phyloP scores from a whole-genome alignment of 305 asterid species.

The Fraxinus latifolia region DNA sequence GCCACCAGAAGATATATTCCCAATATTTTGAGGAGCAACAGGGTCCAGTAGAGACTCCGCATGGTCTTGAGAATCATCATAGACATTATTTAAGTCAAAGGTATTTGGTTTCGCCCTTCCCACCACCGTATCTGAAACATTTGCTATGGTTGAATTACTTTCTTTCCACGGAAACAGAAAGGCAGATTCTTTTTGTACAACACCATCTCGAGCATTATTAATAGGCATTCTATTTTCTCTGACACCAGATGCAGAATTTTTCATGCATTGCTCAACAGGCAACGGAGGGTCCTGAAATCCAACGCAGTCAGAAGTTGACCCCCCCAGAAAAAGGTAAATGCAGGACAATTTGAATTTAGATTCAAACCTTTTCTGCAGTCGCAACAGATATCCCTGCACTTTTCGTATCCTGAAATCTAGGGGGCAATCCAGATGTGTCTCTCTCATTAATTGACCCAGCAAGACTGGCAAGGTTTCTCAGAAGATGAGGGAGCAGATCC shows the following conservation, averaged over 20 bases:
- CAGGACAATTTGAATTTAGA: conserved; percentile 21
- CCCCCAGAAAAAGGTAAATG: not conserved
- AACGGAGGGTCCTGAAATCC: conserved; percentile 51
- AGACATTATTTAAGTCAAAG: conserved; percentile 77
- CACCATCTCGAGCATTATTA: conserved; percentile 39
- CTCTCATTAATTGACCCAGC: conserved; percentile 53
- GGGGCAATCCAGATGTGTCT: conserved; percentile 35
- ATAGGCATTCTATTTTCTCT: conserved; percentile 24
- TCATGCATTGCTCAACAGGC: conserved; percentile 33
- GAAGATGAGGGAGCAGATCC: conserved; percentile 71
- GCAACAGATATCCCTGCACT: conserved; percentile 45
- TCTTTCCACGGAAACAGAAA: conserved; percentile 33
- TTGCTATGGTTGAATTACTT: conserved; percentile 36
- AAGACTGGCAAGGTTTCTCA: conserved; percentile 71
- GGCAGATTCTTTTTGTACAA: conserved; percentile 31
- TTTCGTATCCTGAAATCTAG: conserved; percentile 53
- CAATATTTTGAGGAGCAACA: conserved; percentile 24
- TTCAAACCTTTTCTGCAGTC: conserved; percentile 48
- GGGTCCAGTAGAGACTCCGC: conserved; percentile 41
- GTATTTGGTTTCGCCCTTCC: conserved; percentile 47
- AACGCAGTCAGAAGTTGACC: conserved; percentile 36
- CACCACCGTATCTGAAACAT: conserved; percentile 27
- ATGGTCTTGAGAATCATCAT: conserved; percentile 81
- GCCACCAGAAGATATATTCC: not conserved
- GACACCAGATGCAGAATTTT: conserved; percentile 37